Base-by-base conservation (phyloP, 2,329 filamentous ascomycete genomes). In the Microcera coccophila region DNA sequence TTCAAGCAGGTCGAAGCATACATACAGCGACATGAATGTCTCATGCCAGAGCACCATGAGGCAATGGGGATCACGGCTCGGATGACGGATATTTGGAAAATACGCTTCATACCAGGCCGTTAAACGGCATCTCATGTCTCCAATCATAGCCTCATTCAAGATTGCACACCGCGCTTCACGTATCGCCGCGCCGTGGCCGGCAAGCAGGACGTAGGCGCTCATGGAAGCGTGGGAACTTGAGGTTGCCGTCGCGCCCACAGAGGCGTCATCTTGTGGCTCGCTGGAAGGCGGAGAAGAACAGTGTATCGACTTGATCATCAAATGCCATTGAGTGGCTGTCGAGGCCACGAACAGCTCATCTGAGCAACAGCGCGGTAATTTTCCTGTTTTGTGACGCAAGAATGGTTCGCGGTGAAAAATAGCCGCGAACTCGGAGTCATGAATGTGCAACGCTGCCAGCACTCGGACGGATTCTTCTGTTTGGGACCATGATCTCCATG, bases 341-440 rank as follows among this genome's bases (percentile, higher is more conserved):
- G 41, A 16, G n/a, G 41, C 41, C 12, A 28, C 32, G 28, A 42
- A 42, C 7, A 38, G 8, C 3, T 33, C 35, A 1, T 42, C 41
- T 8, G 41, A 34, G 26, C 28, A 14, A 21, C 41, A 42, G 7
- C 14, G 3, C 15, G 41, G 41, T 9, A 42, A 28, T 11, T 20
- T 42, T 8, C 38, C 10, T 9, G 32, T 26, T 10, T 18, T 20
- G 14, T 42, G 41, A 8, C 41, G 17, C 3, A 42, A 35, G 9
- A 42, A 29, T 33, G 41, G 41, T 18, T 42, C 41, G 31, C 38
- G 41, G n/a, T 42, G 41, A 16, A 42, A 38, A 24, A 31, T 38
- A 19, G 35, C 32, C 4, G 41, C 26, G 20, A 38, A 42, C 20
- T 42, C 41, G 3, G 28, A 42, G 19, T 42, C 41, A 16, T 42